These are phyloP conservation scores for Aspergillus sojae DNA, from an alignment of 2,329 filamentous ascomycete species.

Conservation along the genomic window DNA sequence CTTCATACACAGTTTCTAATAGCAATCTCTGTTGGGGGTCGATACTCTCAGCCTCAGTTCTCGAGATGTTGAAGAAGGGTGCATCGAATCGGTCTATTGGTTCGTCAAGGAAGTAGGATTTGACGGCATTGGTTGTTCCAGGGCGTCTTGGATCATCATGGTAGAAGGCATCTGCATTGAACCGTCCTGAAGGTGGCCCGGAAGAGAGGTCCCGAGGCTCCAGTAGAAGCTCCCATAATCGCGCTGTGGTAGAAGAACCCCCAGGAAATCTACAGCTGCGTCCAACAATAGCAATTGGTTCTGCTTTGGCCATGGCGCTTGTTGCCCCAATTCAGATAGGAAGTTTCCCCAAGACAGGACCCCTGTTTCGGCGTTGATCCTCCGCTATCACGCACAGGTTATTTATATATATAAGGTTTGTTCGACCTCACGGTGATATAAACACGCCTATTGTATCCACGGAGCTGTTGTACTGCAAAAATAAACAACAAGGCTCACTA, in stretches of 20 bases:
- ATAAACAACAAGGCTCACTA: too few relatives aligned
- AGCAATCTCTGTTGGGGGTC: conserved; percentile 32
- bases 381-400: too few relatives aligned
- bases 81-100: conserved; percentile 29
- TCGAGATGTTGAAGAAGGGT: conserved; percentile 31
- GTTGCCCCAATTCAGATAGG: too few relatives aligned
- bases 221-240: conserved; percentile 30
- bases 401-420: too few relatives aligned
- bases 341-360: too few relatives aligned
- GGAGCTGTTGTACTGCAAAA: too few relatives aligned
- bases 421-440: too few relatives aligned
- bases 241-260: conserved; percentile 24
- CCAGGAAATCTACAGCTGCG: conserved; percentile 30
- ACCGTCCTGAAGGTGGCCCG: conserved; percentile 25
- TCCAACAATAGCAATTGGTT: conserved; percentile 32
- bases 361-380: too few relatives aligned
- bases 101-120: conserved; percentile 29
- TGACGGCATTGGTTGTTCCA: conserved; percentile 28
- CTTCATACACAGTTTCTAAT: conserved; percentile 31
- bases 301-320: not conserved
- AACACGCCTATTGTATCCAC: too few relatives aligned
- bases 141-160: conserved; percentile 26
- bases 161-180: conserved; percentile 27
- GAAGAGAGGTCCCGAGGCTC: conserved; percentile 26
- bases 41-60: conserved; percentile 33